Conservation (phyloP, 2,329 filamentous ascomycete species). For the Epichloe sp. region DNA sequence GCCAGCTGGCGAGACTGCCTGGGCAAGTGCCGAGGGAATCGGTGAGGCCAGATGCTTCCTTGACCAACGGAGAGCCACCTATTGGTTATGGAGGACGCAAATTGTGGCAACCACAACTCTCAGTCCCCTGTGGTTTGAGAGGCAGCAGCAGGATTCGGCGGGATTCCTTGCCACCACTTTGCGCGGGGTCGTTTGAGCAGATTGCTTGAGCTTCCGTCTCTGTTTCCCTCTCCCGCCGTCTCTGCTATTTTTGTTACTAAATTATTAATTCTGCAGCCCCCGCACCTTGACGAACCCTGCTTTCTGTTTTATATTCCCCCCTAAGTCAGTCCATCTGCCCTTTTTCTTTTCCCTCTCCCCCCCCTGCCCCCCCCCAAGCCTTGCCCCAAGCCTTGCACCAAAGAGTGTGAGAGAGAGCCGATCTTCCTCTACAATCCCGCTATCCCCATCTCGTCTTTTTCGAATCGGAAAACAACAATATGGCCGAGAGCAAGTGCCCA, state of each 20-base stretch:
- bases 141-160: background rate
- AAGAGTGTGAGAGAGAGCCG: background rate
- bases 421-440: background rate
- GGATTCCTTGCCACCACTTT: background rate
- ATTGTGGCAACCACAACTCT: background rate
- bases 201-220: background rate
- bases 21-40: too few relatives aligned
- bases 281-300: background rate
- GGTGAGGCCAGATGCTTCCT: background rate
- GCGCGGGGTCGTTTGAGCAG: background rate
- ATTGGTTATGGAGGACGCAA: background rate
- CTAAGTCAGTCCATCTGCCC: background rate
- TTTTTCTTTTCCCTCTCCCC: background rate
- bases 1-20: too few relatives aligned
- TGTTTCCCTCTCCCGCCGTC: background rate
- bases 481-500: conserved; percentile 21
- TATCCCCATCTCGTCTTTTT: background rate
- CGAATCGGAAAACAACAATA: conserved; percentile 4
- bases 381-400: background rate
- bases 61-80: conserved; percentile 1
- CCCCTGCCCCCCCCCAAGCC: too few relatives aligned
- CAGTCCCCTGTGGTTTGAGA: background rate
- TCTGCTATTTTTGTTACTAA: background rate
- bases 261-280: background rate
- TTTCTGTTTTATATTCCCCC: background rate